A percentile compares a stretch with the other conserved stretches of the same genome.
Conservation (phyloP, 441 rosid species). For the Mallotus repandus region DNA sequence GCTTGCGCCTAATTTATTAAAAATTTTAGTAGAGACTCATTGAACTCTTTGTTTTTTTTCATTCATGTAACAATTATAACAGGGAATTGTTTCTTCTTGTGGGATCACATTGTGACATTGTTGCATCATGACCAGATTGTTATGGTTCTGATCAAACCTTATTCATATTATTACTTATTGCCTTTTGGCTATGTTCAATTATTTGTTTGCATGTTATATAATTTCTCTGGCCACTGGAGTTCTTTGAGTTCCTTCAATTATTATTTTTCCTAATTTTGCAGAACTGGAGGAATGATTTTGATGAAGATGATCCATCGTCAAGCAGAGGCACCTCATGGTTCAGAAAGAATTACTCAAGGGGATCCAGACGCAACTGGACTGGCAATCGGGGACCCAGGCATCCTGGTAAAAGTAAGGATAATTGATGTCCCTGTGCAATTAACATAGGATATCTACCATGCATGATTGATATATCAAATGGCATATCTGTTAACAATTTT, state of each 20-base stretch:
- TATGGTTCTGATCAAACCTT: neutral
- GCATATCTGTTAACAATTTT: neutral
- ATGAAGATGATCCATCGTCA: conserved; percentile 50
- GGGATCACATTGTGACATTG: neutral
- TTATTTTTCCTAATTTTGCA: conserved; percentile 30
- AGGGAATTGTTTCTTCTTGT: neutral
- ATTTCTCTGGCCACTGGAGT: neutral
- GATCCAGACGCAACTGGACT: conserved; percentile 38
- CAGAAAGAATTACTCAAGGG: conserved; percentile 45
- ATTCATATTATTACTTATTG: neutral
- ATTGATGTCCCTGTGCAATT: conserved; percentile 9
- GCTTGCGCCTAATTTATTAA: neutral
- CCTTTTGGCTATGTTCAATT: neutral
- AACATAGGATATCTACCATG: conserved; percentile 9
- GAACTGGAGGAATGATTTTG: conserved; percentile 53
- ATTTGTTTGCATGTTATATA: neutral
- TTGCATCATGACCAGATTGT: neutral
- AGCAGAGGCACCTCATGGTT: conserved; percentile 60
- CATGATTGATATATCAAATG: neutral
- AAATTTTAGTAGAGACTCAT: neutral
- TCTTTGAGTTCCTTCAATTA: conserved; percentile 5
- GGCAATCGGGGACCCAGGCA: conserved; percentile 37
- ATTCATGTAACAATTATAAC: neutral
- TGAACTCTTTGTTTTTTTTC: neutral
- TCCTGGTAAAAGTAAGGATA: conserved; percentile 59